A percentile compares a stretch with the other conserved stretches of the same genome.
phyloP scores from a whole-genome alignment of 1,284 basidiomycete species.

The Paramarasmius palmivorus region DNA sequence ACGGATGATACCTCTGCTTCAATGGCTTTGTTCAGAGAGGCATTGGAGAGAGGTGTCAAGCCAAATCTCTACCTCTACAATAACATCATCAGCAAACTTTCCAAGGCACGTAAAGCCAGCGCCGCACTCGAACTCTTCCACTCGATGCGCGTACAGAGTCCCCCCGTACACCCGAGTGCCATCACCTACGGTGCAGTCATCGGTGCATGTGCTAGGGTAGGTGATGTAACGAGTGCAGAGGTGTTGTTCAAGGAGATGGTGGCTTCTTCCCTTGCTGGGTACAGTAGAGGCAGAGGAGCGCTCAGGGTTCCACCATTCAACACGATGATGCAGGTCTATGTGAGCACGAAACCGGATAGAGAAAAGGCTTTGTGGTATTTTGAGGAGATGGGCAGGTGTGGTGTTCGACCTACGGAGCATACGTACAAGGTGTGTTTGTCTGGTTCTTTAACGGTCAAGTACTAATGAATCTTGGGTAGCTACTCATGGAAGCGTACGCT shows the following conservation, averaged over 20 bases:
- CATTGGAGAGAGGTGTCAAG: constrained; percentile 64
- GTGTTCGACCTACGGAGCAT: constrained; percentile 80
- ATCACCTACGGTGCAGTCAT: constrained; percentile 98
- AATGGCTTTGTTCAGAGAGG: constrained; percentile 81
- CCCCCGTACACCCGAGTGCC: constrained; percentile 68
- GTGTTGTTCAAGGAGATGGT: constrained; percentile 88
- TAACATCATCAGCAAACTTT: constrained; percentile 93
- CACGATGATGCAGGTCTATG: constrained; percentile 98
- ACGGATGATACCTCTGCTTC: constrained; percentile 92
- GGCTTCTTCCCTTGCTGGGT: no score
- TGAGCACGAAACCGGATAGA: constrained; percentile 86
- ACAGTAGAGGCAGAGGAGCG: no score
- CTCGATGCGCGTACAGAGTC: constrained; percentile 66
- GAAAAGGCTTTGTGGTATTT: constrained; percentile 79
- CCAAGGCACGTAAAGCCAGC: constrained; percentile 91
- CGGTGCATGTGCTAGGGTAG: constrained; percentile 91
- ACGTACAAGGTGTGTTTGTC: constrained; percentile 80
- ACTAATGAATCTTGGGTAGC: constrained; percentile 40
- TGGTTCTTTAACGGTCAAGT: background rate
- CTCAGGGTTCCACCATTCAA: constrained; percentile 94
- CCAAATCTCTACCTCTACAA: constrained; percentile 92
- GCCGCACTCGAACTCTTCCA: constrained; percentile 85
- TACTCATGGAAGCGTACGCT: constrained; percentile 91
- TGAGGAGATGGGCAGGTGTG: constrained; percentile 61
- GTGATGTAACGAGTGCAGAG: constrained; percentile 85